Conservation (phyloP, 2,329 filamentous ascomycete genomes). For the Scedosporium minutisporum region DNA sequence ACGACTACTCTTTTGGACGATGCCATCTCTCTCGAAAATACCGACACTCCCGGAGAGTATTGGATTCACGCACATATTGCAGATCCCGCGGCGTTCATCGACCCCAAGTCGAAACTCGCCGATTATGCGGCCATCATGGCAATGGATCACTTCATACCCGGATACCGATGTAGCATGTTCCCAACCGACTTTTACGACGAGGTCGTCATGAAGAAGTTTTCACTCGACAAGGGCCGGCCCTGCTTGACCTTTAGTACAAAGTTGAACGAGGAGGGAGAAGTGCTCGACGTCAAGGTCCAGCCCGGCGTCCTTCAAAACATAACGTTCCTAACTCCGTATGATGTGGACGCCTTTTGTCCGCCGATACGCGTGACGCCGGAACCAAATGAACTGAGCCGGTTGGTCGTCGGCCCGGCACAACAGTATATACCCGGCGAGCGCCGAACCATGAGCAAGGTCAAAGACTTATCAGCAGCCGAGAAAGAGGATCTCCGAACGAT, state of each 20-base stretch:
- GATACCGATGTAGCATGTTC: conserved; percentile 50
- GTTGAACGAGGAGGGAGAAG: conserved; percentile 39
- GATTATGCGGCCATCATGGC: conserved; percentile 52
- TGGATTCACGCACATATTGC: conserved; percentile 76
- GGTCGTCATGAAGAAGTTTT: conserved; percentile 40
- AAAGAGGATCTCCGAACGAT: conserved; percentile 38
- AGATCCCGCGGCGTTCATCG: conserved; percentile 64
- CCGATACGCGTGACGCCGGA: conserved; percentile 17
- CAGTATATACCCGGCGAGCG: conserved; percentile 13
- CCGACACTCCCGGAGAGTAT: conserved; percentile 41
- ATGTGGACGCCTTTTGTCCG: conserved; percentile 35
- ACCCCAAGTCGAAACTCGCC: conserved; percentile 46
- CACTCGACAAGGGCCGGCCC: conserved; percentile 39
- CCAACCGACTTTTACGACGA: conserved; percentile 25
- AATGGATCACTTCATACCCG: conserved; percentile 50
- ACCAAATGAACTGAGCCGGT: conserved; percentile 14
- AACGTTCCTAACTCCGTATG: conserved; percentile 44
- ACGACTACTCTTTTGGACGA: conserved; percentile 67
- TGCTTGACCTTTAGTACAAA: conserved; percentile 54
- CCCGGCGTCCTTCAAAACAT: conserved; percentile 44
- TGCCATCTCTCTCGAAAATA: conserved; percentile 60
- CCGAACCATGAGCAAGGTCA: conserved; percentile 32
- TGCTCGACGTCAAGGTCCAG: conserved; percentile 45
- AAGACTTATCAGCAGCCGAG: conserved; percentile 31
- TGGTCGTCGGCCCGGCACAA: conserved; percentile 19